Evolutionary conservation across 2,329 filamentous ascomycete species (phyloP), one percentile per base, ranked within the genome.

Genomic region (Venturia aucupariae): DNA sequence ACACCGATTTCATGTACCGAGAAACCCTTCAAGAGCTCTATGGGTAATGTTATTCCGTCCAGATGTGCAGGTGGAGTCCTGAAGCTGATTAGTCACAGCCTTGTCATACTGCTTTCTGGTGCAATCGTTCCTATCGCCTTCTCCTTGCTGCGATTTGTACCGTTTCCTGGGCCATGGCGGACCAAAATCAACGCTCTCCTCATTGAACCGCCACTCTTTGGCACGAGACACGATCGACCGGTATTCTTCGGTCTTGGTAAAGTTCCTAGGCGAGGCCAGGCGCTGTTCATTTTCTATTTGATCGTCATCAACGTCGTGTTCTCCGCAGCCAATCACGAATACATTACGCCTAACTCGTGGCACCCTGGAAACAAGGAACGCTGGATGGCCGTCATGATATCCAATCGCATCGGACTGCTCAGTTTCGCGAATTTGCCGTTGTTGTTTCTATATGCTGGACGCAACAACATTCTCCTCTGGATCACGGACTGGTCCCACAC

Each of bases 401-500:
- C 72, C 1, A 76, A 78, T 65, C 76, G 80, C 0, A 74, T 76
- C 3, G 80, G 80, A 4, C 68, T 72, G 1, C 66, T 81, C 3
- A 71, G 71, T 5, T 77, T 79, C 57, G 74, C 75, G 5, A 75
- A 78, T 8, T 59, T 79, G 0, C 75, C 79, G 0, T 67, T 82
- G 0, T 60, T 78, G 0, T 69, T 82, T 17, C 73, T 83, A 2
- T 81, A 78, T 63, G 73, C 77, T 0, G 72, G 75, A 0, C 71
- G 81, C 0, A 82, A 83, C 67, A 82, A 80, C 63, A 24, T 82
- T 2, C 73, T 82, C 0, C 73, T 82, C 0, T 79, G 75, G 71
- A 44, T 81, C 1, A 82, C 81, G 3, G 75, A 79, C 67, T 83
- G 80, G 79, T 77, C 73, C 0, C 77, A 81, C 66, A 75, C 75